Percentiles rank a stretch among this genome's conserved stretches.
These are phyloP conservation scores for Penstemon eatonii DNA, from an alignment of 257 asterid genomes.

Conservation along the genomic window DNA sequence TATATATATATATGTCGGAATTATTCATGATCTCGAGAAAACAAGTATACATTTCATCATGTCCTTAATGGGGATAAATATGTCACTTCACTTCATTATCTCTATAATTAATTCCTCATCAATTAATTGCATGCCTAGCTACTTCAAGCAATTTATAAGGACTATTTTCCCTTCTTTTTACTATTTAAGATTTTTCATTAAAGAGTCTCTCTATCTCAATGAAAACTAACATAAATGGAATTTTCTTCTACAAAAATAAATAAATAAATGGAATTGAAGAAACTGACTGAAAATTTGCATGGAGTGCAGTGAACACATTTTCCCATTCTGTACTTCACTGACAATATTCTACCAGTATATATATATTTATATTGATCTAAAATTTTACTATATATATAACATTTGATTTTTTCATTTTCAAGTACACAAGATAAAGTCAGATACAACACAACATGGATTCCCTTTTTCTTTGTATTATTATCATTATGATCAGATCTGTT, in stretches of 20 bases:
- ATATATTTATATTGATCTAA: conserved; percentile 17
- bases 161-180: conserved; percentile 5
- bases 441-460: conserved; percentile 74
- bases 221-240: too few species aligned
- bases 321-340: conserved; percentile 55
- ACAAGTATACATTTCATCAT: conserved; percentile 11
- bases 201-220: neutral
- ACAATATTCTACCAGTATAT: conserved; percentile 29
- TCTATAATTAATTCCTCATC: conserved; percentile 18
- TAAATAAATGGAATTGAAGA: neutral
- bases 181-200: conserved; percentile 2
- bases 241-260: too few species aligned
- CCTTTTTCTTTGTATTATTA: conserved; percentile 59
- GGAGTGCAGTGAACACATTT: conserved; percentile 40
- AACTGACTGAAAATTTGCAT: conserved; percentile 36
- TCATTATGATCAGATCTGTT: conserved; percentile 29
- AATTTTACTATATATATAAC: neutral
- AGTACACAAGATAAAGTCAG: conserved; percentile 48
- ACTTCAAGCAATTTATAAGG: conserved; percentile 26
- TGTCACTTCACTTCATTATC: conserved; percentile 9
- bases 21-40: neutral
- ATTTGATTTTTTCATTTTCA: conserved; percentile 25
- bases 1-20: too few species aligned
- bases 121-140: conserved; percentile 36
- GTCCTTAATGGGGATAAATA: conserved; percentile 19